Base-by-base conservation (phyloP, 2,329 filamentous ascomycete genomes). In the Scedosporium apiospermum region DNA sequence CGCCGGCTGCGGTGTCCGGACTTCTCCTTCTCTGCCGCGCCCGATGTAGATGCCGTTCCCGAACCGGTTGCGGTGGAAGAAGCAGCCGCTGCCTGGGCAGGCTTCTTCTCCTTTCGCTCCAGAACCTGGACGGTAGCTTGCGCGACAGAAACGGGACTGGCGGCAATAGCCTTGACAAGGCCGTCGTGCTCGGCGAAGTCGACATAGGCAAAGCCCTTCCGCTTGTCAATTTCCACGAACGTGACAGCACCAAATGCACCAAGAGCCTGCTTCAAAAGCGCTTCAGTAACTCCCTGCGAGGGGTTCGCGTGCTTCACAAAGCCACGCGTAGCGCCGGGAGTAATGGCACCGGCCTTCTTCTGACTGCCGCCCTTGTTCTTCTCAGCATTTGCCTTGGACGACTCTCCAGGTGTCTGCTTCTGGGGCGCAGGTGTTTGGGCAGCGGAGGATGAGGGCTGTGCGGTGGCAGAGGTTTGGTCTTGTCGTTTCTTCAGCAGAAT, bases 171-270 rank as follows among this genome's bases (percentile, higher is more conserved):
- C 69, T 90, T 91, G 68, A 84, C 84, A 27, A 98, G 79, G 9
- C 83, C 82, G 7, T 87, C 85, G 0, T 88, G 82, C 23, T 91
- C 87, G 9, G 84, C 82, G 76, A 97, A 98, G 66, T 96, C 90
- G 46, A 96, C 88, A 71, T 97, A 96, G 2, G 92, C 93, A 69
- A 96, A 96, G 0, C 92, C 92, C 73, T 97, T 97, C 69, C 93
- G 89, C 73, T 92, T 93, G 72, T 98, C 93, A 62, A 98, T 93
- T 69, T 97, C 93, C 18, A 96, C 90, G 66, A 86, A 88, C 0
- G 84, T 84, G 57, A 97, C 84, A 1, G 83, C 74, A 1, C 93
- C 93, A 68, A 91, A 96, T 0, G 77, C 74, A 55, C 87, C 82
- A 71, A 98, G 85, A 0, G 89, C 87, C 67, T 88, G 83, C 68